These are phyloP conservation scores for Smallanthus sonchifolius DNA, from an alignment of 129 eudicot species.

Conservation along the genomic window DNA sequence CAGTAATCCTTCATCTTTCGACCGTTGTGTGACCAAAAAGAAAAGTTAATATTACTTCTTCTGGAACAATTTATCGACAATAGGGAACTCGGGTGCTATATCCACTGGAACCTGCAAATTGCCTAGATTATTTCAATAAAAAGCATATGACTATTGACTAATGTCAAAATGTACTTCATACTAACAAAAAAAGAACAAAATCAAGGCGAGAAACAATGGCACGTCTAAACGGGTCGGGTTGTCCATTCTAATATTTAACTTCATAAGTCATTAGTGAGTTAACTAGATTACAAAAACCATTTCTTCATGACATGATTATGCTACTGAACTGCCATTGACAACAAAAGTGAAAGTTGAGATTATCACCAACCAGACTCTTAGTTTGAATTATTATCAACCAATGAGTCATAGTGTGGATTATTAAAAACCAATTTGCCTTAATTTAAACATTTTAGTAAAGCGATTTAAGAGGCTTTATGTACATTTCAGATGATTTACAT, in stretches of 20 bases:
- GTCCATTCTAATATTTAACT: neutral
- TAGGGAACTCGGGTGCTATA: conserved; percentile 67
- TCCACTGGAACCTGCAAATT: conserved; percentile 87
- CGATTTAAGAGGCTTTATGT: neutral
- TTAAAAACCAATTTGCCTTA: too few relatives aligned
- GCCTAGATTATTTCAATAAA: neutral
- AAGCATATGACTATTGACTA: neutral
- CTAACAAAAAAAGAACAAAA: neutral
- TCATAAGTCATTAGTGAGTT: neutral
- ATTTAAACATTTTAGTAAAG: neutral
- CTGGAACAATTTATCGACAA: conserved; percentile 47
- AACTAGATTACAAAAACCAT: neutral
- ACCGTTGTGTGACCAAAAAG: neutral
- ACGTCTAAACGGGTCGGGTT: neutral
- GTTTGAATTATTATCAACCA: too few relatives aligned
- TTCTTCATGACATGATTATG: neutral
- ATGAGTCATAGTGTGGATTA: too few relatives aligned
- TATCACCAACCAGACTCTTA: too few relatives aligned
- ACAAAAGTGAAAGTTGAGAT: too few relatives aligned
- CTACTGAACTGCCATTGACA: too few relatives aligned
- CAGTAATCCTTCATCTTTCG: too few relatives aligned
- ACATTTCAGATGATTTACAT: neutral
- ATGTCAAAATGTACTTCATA: conserved; percentile 1
- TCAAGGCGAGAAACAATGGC: neutral
- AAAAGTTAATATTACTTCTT: conserved; percentile 1